A percentile compares a stretch with the other conserved stretches of the same genome.
These are phyloP conservation scores for Anisogramma anomala DNA, from an alignment of 2,329 filamentous ascomycete species.

Conservation along the genomic window DNA sequence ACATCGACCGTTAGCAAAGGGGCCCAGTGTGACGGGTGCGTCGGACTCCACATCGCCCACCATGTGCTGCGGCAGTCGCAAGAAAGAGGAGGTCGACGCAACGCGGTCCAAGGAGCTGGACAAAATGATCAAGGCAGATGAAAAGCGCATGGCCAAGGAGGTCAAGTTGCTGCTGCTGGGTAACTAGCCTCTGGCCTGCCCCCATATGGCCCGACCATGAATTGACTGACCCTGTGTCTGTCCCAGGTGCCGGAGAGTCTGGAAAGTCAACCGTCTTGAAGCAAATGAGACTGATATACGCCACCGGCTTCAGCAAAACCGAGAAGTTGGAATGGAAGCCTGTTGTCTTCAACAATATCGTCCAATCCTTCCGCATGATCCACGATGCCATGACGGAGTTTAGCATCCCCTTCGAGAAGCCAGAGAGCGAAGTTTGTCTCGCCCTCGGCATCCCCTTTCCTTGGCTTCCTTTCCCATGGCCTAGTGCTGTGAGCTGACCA, in stretches of 20 bases:
- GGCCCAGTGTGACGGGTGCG: background rate
- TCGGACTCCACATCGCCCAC: conserved; percentile 16
- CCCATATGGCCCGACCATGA: conserved; percentile 1
- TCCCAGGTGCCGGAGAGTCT: conserved; percentile 71
- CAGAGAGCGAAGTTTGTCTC: conserved; percentile 76
- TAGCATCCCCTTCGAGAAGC: conserved; percentile 64
- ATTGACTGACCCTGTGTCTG: conserved; percentile 2
- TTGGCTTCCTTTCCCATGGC: too few relatives aligned
- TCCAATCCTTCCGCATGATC: conserved; percentile 84
- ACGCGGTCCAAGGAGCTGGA: conserved; percentile 69
- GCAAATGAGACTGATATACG: conserved; percentile 98
- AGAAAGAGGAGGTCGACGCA: conserved; percentile 37
- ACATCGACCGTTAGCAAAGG: background rate
- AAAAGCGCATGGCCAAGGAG: conserved; percentile 74
- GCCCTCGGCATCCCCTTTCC: too few relatives aligned
- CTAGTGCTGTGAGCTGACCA: background rate
- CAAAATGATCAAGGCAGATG: conserved; percentile 71
- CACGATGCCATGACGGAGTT: conserved; percentile 85
- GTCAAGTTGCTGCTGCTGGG: conserved; percentile 90
- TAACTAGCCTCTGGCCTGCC: conserved; percentile 32
- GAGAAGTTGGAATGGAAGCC: conserved; percentile 91
- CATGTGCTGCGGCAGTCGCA: conserved; percentile 56
- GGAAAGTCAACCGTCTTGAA: conserved; percentile 96
- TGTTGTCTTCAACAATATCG: conserved; percentile 89
- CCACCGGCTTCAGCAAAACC: conserved; percentile 76